Evolutionary conservation across 2,329 filamentous ascomycete species (phyloP), one percentile per base, ranked within the genome.

Genomic region (Paraphoma sp.): DNA sequence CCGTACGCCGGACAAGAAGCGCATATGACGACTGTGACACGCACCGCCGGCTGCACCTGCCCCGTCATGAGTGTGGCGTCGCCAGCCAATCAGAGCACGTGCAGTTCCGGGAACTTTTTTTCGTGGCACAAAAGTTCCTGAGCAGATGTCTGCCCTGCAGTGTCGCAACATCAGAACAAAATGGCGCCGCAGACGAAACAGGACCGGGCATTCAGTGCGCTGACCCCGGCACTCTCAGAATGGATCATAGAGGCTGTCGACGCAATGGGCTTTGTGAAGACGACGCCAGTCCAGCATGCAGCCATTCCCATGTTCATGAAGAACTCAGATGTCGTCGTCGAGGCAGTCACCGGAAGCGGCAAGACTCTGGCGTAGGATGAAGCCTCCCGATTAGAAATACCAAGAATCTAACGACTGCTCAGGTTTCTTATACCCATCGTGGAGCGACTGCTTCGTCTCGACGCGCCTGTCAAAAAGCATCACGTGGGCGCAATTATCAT

Each of bases 241-340:
- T 98, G 93, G 92, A 87, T 95, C 54, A 81, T 95, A 51, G 91
- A 96, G 64, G 93, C 92, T 56, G 88, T 96, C 47, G 83, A 87
- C 48, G 87, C 88, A 62, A 94, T 95, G 89, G 92, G 92, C 58
- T 97, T 97, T 77, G 81, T 84, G 61, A 89, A 90, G 74, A 93
- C 95, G 84, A 97, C 93, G 3, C 94, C 94, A 1, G 93, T 97
- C n/a, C 94, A 98, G 79, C 92, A 93, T 44, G 94, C 92, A 56
- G 90, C 92, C 4, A 90, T 97, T 64, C 92, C 93, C 11, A 85
- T 97, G 49, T 95, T 97, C 73, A 88, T 93, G 79, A 89, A 87
- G 49, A 91, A 96, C 75, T 96, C 96, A 71, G 93, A 97, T 76
- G 91, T 96, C 4, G 93, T 97, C 1, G 93, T 97, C 6, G 92